Evolutionary conservation across 805 yeast species (phyloP), one percentile per base, ranked within the genome.

Genomic region (Jamesozyma lodderae): DNA sequence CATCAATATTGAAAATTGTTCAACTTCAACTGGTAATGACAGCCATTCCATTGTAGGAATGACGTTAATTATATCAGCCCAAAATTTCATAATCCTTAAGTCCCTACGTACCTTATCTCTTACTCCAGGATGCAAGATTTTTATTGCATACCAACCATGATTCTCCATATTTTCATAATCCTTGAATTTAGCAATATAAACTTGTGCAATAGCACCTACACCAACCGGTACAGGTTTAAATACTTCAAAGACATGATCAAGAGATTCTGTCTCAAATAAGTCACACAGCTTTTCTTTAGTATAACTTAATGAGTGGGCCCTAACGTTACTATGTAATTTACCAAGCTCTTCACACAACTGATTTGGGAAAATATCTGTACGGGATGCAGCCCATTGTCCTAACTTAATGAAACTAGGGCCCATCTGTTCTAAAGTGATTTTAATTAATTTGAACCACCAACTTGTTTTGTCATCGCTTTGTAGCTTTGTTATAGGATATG

Each of bases 361-460:
- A 33, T 63, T 66, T 3, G 95, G 81, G 62, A 92, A 90, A 24
- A 92, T 81, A 61, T 92, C 99, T 0, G 94, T 84, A 59, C 99
- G 73, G 9, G 95, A 82, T 2, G 96, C 96, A 0, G 98, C 98
- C 99, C 99, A 92, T 64, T 92, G 99, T 3, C 97, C 98, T 41
- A 92, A 70, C 59, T 85, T 82, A 40, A 82, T 78, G 56, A 82
- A 92, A 3, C 95, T 81, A 3, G 97, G 95, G 1, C 98, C 98
- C 0, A 95, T 96, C 14, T 66, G 44, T 59, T 90, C 95, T 41
- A 92, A 75, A 1, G 81, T 64, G 55, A 72, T 59, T 35, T 85
- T 69, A 16, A 90, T 62, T 33, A 76, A 60, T 37, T 62, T 60
- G 59, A 73, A 88, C 96, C 96, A 90, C 33, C 28, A 16, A 76